These are phyloP conservation scores for Xerocomellus amylosporus DNA, from an alignment of 768 basidiomycete genomes.

Conservation along the genomic window DNA sequence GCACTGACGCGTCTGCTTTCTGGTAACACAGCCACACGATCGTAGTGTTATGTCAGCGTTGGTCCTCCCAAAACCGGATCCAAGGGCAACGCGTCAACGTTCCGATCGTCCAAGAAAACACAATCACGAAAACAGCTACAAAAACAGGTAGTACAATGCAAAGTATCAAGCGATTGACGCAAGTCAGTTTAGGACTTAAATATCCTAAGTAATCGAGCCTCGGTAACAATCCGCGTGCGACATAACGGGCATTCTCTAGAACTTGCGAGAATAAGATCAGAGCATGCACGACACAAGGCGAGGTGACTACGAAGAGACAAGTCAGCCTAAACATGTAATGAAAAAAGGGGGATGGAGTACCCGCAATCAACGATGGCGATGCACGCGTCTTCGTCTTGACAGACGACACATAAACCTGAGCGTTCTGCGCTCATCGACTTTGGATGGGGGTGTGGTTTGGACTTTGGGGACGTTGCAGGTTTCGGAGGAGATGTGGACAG, in stretches of 20 bases:
- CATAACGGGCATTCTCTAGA: conserved; percentile 90
- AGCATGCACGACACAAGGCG: conserved; percentile 73
- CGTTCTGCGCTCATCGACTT: conserved; percentile 44
- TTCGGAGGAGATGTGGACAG: conserved; percentile 18
- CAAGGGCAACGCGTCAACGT: too few species aligned
- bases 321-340: not conserved
- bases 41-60: conserved; percentile 18
- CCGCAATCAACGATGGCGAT: conserved; percentile 95
- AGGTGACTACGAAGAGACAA: conserved; percentile 54
- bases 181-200: conserved; percentile 45
- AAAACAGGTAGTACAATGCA: not conserved
- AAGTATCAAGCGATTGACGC: not conserved
- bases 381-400: conserved; percentile 92
- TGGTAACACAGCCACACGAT: conserved; percentile 20
- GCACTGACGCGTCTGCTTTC: conserved; percentile 23
- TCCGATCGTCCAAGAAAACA: not conserved
- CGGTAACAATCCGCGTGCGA: conserved; percentile 83
- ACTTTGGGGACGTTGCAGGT: conserved; percentile 33
- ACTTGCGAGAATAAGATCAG: conserved; percentile 74
- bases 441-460: conserved; percentile 34
- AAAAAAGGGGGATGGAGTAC: conserved; percentile 41
- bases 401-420: conserved; percentile 83
- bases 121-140: too few species aligned
- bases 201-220: conserved; percentile 75
- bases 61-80: not conserved